Evolutionary conservation across 805 yeast genomes (phyloP).

Genomic region (Candida adriatica): DNA sequence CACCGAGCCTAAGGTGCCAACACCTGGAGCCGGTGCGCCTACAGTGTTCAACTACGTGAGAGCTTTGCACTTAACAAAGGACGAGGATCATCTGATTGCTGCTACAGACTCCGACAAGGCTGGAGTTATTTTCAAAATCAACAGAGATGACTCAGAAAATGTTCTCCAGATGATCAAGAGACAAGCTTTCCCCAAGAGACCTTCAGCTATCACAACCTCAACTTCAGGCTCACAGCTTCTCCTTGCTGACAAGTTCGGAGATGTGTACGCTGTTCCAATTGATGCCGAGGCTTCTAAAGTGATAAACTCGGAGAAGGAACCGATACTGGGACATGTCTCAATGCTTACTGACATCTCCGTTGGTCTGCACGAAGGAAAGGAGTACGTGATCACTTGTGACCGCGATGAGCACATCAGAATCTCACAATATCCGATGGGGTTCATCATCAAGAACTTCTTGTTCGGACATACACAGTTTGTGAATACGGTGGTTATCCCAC

Average conservation of each 20-base stretch:
- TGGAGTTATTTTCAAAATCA: conserved; percentile 49
- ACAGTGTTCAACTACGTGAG: conserved; percentile 63
- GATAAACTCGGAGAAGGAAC: conserved; percentile 43
- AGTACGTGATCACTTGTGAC: conserved; percentile 70
- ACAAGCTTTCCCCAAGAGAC: conserved; percentile 84
- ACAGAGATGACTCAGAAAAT: conserved; percentile 18
- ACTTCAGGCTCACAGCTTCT: conserved; percentile 51
- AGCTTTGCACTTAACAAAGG: conserved; percentile 45
- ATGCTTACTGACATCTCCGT: conserved; percentile 78
- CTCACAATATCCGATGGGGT: conserved; percentile 72
- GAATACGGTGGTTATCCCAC: conserved; percentile 53
- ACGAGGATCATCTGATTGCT: conserved; percentile 51
- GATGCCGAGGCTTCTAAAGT: conserved; percentile 29
- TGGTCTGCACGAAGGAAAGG: conserved; percentile 35
- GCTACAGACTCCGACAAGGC: conserved; percentile 84
- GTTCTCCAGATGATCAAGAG: conserved; percentile 52
- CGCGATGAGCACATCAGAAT: conserved; percentile 94
- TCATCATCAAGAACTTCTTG: conserved; percentile 71
- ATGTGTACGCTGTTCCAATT: conserved; percentile 63
- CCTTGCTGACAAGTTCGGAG: conserved; percentile 95
- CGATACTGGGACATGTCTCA: conserved; percentile 92
- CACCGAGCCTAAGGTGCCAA: conserved; percentile 46
- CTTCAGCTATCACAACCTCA: conserved; percentile 75
- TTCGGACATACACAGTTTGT: conserved; percentile 86
- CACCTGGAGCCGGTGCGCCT: conserved; percentile 66